Percentiles rank a stretch among this genome's conserved stretches.
Evolutionary conservation across 441 rosid species (phyloP).

Genomic region (Adansonia rubrostipa): DNA sequence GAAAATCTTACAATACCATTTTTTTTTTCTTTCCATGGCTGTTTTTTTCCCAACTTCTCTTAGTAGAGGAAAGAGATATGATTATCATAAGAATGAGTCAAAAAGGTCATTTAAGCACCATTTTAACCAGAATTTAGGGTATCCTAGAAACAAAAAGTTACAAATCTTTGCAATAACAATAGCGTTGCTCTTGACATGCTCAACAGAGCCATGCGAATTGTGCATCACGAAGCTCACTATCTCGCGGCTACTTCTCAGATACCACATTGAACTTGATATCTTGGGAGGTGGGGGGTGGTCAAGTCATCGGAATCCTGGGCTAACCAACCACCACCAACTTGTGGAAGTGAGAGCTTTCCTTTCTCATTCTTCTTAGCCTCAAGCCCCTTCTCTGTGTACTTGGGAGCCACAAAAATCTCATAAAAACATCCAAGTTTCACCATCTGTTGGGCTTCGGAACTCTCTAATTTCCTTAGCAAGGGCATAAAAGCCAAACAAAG

Average conservation of each 20-base stretch:
- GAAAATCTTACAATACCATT: neutral
- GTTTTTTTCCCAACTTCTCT: neutral
- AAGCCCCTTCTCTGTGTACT: slow-evolving; percentile 79
- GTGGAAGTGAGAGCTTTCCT: slow-evolving; percentile 85
- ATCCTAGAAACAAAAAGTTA: neutral
- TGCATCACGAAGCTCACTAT: slow-evolving; percentile 67
- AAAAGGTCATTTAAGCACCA: slow-evolving; percentile 1
- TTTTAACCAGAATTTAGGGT: neutral
- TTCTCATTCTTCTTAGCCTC: slow-evolving; percentile 72
- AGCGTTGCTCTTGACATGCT: slow-evolving; percentile 97
- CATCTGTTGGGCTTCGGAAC: slow-evolving; percentile 90
- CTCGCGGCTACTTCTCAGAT: slow-evolving; percentile 63
- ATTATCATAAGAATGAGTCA: slow-evolving; percentile 3
- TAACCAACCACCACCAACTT: slow-evolving; percentile 93
- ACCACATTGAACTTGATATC: slow-evolving; percentile 65
- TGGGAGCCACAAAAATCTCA: slow-evolving; percentile 95
- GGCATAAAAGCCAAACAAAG: slow-evolving; percentile 37
- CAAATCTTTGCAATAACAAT: slow-evolving; percentile 89
- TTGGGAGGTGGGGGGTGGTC: slow-evolving; percentile 52
- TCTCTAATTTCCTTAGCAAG: slow-evolving; percentile 89
- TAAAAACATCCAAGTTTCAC: slow-evolving; percentile 95
- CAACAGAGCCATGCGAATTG: slow-evolving; percentile 92
- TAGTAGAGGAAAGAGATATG: neutral
- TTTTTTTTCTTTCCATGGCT: neutral
- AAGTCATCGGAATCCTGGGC: slow-evolving; percentile 87